A percentile compares a stretch with the other conserved stretches of the same genome.
phyloP scores from a whole-genome alignment of 768 basidiomycete genomes.

The Naganishia antarctica region DNA sequence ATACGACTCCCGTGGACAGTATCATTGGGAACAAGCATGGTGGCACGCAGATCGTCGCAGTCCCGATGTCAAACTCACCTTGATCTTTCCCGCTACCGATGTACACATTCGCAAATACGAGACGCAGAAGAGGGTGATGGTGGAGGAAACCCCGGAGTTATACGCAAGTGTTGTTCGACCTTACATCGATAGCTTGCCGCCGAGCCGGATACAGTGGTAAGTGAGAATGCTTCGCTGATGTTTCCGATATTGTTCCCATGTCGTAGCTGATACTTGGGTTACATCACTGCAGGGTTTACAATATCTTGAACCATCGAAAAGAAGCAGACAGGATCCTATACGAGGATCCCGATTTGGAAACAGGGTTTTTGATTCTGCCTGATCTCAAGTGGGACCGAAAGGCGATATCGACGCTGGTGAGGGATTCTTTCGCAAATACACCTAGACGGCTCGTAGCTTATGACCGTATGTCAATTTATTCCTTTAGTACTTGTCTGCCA shows the following conservation, averaged over 20 bases:
- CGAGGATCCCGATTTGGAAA: conserved; percentile 54
- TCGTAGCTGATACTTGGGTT: neutral
- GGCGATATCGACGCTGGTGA: conserved; percentile 61
- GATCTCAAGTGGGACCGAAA: conserved; percentile 96
- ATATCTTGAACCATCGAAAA: conserved; percentile 70
- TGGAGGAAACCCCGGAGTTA: conserved; percentile 75
- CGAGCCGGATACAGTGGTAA: conserved; percentile 75
- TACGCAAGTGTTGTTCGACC: conserved; percentile 69
- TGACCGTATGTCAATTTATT: neutral
- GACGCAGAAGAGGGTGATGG: conserved; percentile 64
- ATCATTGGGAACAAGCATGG: conserved; percentile 76
- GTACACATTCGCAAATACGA: conserved; percentile 87
- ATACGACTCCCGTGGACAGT: conserved; percentile 54
- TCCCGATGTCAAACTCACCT: conserved; percentile 74
- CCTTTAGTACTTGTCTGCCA: conserved; percentile 68
- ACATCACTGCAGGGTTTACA: conserved; percentile 66
- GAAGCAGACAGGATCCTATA: conserved; percentile 71
- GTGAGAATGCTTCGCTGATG: conserved; percentile 31
- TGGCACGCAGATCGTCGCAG: conserved; percentile 49
- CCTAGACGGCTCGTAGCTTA: too few species aligned
- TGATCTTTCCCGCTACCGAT: conserved; percentile 84
- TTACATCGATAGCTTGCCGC: conserved; percentile 71
- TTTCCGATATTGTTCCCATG: neutral
- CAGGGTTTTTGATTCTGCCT: conserved; percentile 72
- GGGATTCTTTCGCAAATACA: too few species aligned